Evolutionary conservation across 2,329 filamentous ascomycete genomes (phyloP).

Genomic region (Epicoccum nigrum): DNA sequence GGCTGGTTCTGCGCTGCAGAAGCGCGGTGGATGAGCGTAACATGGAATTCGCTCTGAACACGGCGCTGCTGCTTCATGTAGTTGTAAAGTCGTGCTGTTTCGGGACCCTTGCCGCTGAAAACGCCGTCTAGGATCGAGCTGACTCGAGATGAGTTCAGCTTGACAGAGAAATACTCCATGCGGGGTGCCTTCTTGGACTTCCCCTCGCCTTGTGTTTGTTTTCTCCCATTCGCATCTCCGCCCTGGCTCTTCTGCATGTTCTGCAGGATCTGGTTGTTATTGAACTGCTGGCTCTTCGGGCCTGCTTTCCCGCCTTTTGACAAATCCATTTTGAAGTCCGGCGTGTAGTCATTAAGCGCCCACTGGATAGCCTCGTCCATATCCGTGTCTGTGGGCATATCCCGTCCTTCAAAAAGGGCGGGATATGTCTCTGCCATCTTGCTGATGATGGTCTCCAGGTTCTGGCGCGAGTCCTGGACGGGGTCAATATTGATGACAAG

Average conservation of each 20-base stretch:
- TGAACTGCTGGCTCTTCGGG: slow-evolving; percentile 30
- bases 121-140: slow-evolving; percentile 68
- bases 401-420: slow-evolving; percentile 64
- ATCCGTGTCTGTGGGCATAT: slow-evolving; percentile 72
- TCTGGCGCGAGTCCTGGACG: slow-evolving; percentile 75
- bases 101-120: slow-evolving; percentile 65
- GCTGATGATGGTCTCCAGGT: slow-evolving; percentile 79
- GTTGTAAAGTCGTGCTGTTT: slow-evolving; percentile 71
- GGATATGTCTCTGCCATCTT: slow-evolving; percentile 80
- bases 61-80: slow-evolving; percentile 75
- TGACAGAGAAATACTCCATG: slow-evolving; percentile 70
- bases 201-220: slow-evolving; percentile 38
- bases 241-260: slow-evolving; percentile 38
- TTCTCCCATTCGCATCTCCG: slow-evolving; percentile 11
- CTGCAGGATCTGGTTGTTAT: slow-evolving; percentile 46
- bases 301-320: slow-evolving; percentile 54
- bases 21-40: slow-evolving; percentile 88
- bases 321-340: slow-evolving; percentile 76
- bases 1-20: slow-evolving; percentile 65
- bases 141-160: slow-evolving; percentile 59
- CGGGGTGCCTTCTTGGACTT: slow-evolving; percentile 57
- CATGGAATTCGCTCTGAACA: slow-evolving; percentile 85
- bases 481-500: slow-evolving; percentile 84
- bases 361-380: slow-evolving; percentile 80
- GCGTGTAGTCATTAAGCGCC: slow-evolving; percentile 78